Conservation (phyloP, 495 filamentous ascomycete species). For the Aspergillus haitiensis region DNA sequence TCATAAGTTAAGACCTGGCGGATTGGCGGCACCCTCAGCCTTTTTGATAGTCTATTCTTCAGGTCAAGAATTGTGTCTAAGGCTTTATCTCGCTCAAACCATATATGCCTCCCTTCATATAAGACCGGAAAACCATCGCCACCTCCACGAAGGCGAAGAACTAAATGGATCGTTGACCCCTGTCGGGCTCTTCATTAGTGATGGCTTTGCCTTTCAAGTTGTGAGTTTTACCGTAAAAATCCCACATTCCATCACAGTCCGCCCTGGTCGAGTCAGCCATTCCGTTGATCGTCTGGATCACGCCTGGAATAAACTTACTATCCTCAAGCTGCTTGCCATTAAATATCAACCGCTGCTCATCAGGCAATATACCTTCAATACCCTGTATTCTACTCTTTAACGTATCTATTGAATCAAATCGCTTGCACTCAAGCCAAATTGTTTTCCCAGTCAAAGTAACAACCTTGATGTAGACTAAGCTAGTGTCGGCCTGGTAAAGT, state of each 20-base stretch:
- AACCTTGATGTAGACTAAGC: background rate
- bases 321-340: slow-evolving; percentile 1
- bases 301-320: background rate
- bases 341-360: background rate
- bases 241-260: background rate
- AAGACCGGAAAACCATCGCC: background rate
- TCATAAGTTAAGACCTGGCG: background rate
- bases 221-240: background rate
- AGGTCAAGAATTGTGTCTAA: background rate
- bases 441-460: background rate
- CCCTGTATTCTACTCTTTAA: background rate
- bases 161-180: background rate
- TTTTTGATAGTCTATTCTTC: background rate
- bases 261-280: background rate
- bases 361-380: background rate
- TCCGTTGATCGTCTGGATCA: background rate
- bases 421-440: background rate
- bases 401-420: background rate
- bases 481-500: background rate
- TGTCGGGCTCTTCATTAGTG: background rate
- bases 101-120: background rate
- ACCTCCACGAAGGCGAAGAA: background rate
- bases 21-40: background rate
- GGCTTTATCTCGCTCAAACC: background rate
- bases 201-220: background rate